Evolutionary conservation across 441 rosid genomes (phyloP).

Genomic region (Corymbia citriodora): DNA sequence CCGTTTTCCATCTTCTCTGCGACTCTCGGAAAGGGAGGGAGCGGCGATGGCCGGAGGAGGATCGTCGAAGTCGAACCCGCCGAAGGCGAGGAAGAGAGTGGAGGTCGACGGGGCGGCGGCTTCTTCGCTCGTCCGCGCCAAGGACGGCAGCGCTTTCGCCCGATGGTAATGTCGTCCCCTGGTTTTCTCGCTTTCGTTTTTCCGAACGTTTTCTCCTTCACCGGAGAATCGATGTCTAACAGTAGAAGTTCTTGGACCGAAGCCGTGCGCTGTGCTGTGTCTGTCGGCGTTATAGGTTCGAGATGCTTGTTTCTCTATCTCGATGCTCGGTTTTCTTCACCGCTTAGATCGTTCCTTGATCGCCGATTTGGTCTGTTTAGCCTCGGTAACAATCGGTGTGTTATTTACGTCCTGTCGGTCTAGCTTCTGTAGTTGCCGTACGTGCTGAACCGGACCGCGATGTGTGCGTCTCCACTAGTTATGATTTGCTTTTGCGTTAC

Average conservation of each 20-base stretch:
- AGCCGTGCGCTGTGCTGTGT: not conserved
- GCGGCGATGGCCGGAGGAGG: slow-evolving; percentile 33
- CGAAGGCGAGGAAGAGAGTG: slow-evolving; percentile 70
- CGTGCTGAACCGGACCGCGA: not conserved
- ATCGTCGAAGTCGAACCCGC: slow-evolving; percentile 36
- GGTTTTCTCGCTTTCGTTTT: not conserved
- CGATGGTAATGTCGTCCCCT: slow-evolving; percentile 37
- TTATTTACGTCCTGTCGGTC: not conserved
- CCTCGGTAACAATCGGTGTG: not conserved
- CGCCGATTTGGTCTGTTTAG: not conserved
- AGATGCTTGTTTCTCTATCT: not conserved
- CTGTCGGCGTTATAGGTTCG: not conserved
- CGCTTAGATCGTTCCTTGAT: not conserved
- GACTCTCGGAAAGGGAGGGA: not conserved
- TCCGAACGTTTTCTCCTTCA: not conserved
- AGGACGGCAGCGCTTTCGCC: slow-evolving; percentile 80
- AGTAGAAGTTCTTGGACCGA: not conserved
- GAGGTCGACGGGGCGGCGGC: slow-evolving; percentile 41
- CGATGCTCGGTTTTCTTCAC: not conserved
- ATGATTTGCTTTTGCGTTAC: not conserved
- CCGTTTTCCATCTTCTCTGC: not conserved
- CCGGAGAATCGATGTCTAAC: no score
- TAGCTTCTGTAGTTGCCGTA: not conserved
- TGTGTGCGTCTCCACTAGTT: not conserved
- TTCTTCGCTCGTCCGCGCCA: slow-evolving; percentile 55